Percentiles rank a stretch among this genome's conserved stretches.
phyloP scores from a whole-genome alignment of 1,284 basidiomycete species.

The Acaromyces ingoldii region DNA sequence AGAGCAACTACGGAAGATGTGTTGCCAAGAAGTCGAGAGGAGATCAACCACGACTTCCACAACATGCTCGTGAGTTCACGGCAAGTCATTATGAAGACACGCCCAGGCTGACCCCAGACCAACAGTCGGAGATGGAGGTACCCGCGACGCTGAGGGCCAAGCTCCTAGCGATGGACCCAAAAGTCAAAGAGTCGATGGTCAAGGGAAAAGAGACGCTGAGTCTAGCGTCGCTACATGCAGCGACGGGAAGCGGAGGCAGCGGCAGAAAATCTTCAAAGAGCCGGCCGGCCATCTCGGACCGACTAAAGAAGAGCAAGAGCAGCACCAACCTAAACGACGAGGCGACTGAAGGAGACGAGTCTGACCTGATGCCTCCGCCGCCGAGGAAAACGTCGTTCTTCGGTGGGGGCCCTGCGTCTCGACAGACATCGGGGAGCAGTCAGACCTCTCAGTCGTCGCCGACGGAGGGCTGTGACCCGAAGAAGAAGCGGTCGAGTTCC shows the following conservation, averaged over 20 bases:
- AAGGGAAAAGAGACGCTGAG: conserved; percentile 71
- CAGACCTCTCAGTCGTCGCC: neutral
- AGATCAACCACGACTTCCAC: conserved; percentile 36
- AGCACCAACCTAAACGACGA: neutral
- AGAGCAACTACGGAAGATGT: conserved; percentile 9
- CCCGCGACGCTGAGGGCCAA: conserved; percentile 69
- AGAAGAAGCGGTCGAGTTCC: neutral
- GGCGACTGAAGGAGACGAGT: neutral
- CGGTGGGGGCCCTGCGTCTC: neutral
- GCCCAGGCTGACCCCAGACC: neutral
- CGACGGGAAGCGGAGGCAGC: conserved; percentile 8
- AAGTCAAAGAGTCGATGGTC: conserved; percentile 83
- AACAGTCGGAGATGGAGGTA: conserved; percentile 57
- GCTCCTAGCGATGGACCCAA: conserved; percentile 68
- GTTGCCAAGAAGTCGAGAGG: conserved; percentile 13
- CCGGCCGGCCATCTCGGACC: conserved; percentile 24
- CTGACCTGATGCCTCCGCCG: conserved; percentile 18
- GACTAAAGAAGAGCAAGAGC: conserved; percentile 9
- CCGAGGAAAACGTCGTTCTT: conserved; percentile 11
- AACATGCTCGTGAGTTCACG: conserved; percentile 20
- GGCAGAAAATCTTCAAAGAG: conserved; percentile 11
- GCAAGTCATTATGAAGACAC: neutral
- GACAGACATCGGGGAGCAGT: neutral
- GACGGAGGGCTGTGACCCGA: neutral
- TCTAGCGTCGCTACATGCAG: conserved; percentile 52